Evolutionary conservation across 352 stramenopile genomes (phyloP), one percentile per base, ranked within the genome.

Genomic region (Pythium dissotocum): DNA sequence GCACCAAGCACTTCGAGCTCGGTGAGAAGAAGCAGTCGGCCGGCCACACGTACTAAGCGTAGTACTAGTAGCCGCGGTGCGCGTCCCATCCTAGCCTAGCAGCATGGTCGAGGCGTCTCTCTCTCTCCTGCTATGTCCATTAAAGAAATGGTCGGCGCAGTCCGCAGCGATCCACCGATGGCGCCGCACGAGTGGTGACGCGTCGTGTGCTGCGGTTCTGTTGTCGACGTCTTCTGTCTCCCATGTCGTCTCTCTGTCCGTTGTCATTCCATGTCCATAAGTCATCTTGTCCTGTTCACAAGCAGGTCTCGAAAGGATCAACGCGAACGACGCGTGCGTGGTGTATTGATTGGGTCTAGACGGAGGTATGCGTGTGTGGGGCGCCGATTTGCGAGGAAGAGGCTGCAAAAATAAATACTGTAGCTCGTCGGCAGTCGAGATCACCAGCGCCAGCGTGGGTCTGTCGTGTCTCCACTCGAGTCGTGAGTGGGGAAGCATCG

Each of bases 1-100:
- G 98, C 78, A 99, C 96, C 79, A 99, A 99, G 96, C 97, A 99
- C 86, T 99, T 99, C 76, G 98, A 99, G 92, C 83, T 99, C 48
- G 98, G 98, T 81, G 97, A 98, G 80, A 99, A 99, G 97, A 99
- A 99, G 89, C 98, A 98, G 83, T 91, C 94, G 64, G 88, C 93
- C 66, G 97, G 97, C 88, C 97, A 99, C 82, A 82, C 93, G 72
- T 99, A 99, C 88, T 99, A 99, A 97, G 78, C 61, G 59, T 12
- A 38, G 60, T 62, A 33, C 16, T 4, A 36, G 60, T 62, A 58
- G 54, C 46, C 46, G 46, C 46, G 46, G 46, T 53, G n/a, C 46
- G 46, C 46, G 46, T 53, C 46, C 52, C 59, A 42, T 48, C 57
- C 52, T 26, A 61, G 40, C 32, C 48, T 58, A 65, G 55, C 67